These are phyloP conservation scores for Pythium dissimile DNA, from an alignment of 352 stramenopile species.

Conservation along the genomic window DNA sequence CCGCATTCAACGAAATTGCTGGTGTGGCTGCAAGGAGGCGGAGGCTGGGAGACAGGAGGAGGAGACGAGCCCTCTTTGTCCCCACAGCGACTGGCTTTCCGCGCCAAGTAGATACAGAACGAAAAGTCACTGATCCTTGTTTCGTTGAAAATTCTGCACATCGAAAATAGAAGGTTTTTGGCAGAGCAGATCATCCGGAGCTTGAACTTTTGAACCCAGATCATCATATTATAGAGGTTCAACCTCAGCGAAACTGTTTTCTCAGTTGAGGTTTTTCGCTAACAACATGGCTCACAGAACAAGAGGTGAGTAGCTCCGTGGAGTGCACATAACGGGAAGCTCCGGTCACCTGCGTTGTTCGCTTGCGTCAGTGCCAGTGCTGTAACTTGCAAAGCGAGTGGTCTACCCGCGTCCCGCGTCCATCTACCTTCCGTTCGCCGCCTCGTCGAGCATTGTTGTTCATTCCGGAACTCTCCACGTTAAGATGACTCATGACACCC, in stretches of 20 bases:
- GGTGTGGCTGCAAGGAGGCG: background rate
- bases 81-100: no score
- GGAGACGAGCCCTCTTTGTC: background rate
- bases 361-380: conserved; percentile 9
- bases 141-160: conserved; percentile 23
- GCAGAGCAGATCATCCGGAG: background rate
- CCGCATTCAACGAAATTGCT: background rate
- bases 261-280: conserved; percentile 3
- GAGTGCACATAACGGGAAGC: conserved; percentile 19
- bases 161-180: conserved; percentile 11
- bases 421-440: background rate
- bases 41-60: background rate
- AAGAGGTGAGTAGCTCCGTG: conserved; percentile 2
- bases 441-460: background rate
- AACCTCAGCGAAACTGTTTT: conserved; percentile 3
- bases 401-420: no score
- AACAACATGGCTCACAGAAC: conserved; percentile 13
- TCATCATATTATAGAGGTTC: conserved; percentile 11
- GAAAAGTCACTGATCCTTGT: no score
- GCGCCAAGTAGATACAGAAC: background rate
- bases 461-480: conserved; percentile 1
- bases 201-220: background rate
- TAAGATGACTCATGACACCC: conserved; percentile 5
- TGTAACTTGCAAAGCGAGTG: no score
- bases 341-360: background rate